Percentiles rank a stretch among this genome's conserved stretches.
Conservation (phyloP, 108 stramenopile genomes). For the Nitzschia putrida region DNA sequence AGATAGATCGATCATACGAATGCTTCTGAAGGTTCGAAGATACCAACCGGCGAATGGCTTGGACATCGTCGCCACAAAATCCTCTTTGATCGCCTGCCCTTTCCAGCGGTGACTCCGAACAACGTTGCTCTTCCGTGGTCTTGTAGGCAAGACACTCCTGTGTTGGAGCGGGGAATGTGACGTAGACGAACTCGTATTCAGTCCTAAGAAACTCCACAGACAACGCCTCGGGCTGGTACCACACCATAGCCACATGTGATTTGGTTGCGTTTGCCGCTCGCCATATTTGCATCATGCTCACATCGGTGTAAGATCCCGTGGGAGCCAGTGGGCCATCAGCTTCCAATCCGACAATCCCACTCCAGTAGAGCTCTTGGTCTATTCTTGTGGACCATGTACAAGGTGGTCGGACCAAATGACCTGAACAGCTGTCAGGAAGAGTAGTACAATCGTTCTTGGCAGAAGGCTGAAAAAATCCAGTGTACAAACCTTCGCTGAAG, state of each 20-base stretch:
- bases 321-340: conserved; percentile 20
- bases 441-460: conserved; percentile 29
- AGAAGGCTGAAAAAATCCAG: conserved; percentile 30
- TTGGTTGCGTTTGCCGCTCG: conserved; percentile 47
- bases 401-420: conserved; percentile 24
- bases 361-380: conserved; percentile 34
- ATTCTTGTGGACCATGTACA: conserved; percentile 25
- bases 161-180: conserved; percentile 23
- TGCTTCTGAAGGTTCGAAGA: not conserved
- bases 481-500: conserved; percentile 21
- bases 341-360: conserved; percentile 25
- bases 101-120: conserved; percentile 4
- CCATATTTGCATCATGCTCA: conserved; percentile 40
- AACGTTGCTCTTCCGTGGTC: conserved; percentile 12
- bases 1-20: not conserved
- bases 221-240: conserved; percentile 41
- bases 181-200: conserved; percentile 24
- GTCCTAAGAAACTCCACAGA: conserved; percentile 20
- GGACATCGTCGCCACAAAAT: conserved; percentile 22
- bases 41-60: conserved; percentile 22
- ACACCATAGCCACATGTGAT: conserved; percentile 35
- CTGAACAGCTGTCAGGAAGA: conserved; percentile 25
- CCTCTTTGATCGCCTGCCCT: conserved; percentile 21
- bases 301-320: conserved; percentile 40
- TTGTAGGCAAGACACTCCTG: conserved; percentile 11